Evolutionary conservation across 495 filamentous ascomycete genomes (phyloP), one percentile per base, ranked within the genome.

Genomic region (Astrothelium subdiscretum): DNA sequence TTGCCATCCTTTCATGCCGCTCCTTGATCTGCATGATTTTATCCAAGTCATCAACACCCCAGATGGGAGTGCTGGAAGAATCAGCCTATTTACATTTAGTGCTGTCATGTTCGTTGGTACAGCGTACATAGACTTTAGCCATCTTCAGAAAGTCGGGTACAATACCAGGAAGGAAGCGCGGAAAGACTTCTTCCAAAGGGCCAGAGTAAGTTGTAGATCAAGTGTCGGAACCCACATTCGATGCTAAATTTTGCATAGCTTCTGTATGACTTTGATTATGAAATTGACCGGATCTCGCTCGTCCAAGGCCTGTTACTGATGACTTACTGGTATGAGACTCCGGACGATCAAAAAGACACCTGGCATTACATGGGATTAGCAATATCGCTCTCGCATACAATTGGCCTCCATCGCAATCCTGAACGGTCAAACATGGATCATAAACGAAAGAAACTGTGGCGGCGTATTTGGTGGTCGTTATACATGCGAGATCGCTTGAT

Each of bases 311-410:
- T 94, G 13, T 78, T 95, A 10, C 74, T 94, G 32, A 91, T 95
- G 88, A 90, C 89, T 18, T 92, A 90, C 70, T 95, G 89, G 89
- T 95, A 92, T 67, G 88, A 92, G 70, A 91, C 88, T 0, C 89
- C 89, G 1, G 87, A 92, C 66, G 90, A 92, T 72, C 87, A 90
- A 70, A 95, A 92, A 66, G 89, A 92, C 71, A 91, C 88, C 24
- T 91, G 88, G 87, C 88, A 94, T 70, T 94, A 89, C 89, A 91
- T 92, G 86, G 90, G 89, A 15, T 85, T 92, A 31, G 90, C 88
- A 29, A 81, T 92, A 62, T 92, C 88, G 32, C 74, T 92, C 20
- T 88, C 87, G 62, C 87, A 91, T 70, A 92, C 88, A 4, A 91
- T 94, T 63, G 89, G 89, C 10, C 77, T 94, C 2, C 87, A 95